These are phyloP conservation scores for Nicotiana obtusifolia DNA, from an alignment of 257 asterid species.

Conservation along the genomic window DNA sequence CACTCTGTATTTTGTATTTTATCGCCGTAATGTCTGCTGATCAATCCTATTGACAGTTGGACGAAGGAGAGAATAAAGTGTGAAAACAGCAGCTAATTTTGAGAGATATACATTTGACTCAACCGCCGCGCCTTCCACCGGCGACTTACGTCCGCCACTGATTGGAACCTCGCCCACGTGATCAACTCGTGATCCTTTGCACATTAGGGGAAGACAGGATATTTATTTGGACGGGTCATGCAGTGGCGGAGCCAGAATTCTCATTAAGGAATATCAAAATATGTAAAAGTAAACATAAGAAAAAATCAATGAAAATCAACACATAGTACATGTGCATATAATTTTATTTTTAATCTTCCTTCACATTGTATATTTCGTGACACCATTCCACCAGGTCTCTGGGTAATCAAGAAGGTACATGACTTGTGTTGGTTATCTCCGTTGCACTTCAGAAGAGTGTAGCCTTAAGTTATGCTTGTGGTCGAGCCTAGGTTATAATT, in stretches of 20 bases:
- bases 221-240: background rate
- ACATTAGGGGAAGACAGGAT: background rate
- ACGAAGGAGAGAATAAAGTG: background rate
- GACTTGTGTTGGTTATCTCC: too few relatives aligned
- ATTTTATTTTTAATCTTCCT: too few relatives aligned
- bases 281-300: too few relatives aligned
- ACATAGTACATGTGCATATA: too few relatives aligned
- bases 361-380: too few relatives aligned
- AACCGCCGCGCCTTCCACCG: background rate
- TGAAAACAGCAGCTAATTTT: background rate
- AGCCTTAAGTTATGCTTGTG: too few relatives aligned
- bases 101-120: background rate
- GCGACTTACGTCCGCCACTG: background rate
- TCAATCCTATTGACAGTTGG: background rate
- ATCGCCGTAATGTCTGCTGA: background rate
- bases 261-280: too few relatives aligned
- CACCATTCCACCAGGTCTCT: too few relatives aligned
- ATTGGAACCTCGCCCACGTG: background rate
- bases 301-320: too few relatives aligned
- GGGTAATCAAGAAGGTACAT: too few relatives aligned
- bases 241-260: too few relatives aligned
- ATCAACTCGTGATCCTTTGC: background rate
- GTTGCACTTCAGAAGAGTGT: too few relatives aligned
- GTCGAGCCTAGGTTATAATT: background rate
- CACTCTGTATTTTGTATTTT: background rate